Conservation (phyloP, 371 early-diverging fungal species). For the Actinomortierella wolfii region DNA sequence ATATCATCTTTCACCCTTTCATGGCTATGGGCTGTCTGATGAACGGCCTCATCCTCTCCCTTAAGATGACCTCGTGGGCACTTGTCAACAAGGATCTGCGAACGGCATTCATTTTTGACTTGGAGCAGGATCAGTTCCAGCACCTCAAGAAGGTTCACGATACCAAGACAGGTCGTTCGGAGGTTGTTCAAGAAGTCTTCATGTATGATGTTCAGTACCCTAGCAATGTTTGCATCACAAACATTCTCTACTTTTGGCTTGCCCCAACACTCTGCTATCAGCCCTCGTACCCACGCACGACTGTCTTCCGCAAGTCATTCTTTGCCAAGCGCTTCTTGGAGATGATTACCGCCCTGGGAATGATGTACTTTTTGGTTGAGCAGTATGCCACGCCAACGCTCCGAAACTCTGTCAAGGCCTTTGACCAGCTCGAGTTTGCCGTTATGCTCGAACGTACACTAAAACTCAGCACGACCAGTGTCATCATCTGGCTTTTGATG, state of each 20-base stretch:
- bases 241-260: slow-evolving; percentile 79
- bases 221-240: slow-evolving; percentile 67
- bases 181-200: slow-evolving; percentile 44
- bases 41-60: slow-evolving; percentile 64
- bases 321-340: slow-evolving; percentile 82
- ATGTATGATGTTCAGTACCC: slow-evolving; percentile 71
- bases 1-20: slow-evolving; percentile 74
- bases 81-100: slow-evolving; percentile 75
- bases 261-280: slow-evolving; percentile 93
- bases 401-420: slow-evolving; percentile 75
- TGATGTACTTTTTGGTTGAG: slow-evolving; percentile 82
- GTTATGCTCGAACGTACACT: slow-evolving; percentile 83
- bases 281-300: slow-evolving; percentile 80
- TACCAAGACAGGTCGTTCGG: slow-evolving; percentile 27
- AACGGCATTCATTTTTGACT: slow-evolving; percentile 45
- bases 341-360: slow-evolving; percentile 61
- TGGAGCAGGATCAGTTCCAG: slow-evolving; percentile 15
- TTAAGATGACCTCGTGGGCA: slow-evolving; percentile 83
- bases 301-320: slow-evolving; percentile 71
- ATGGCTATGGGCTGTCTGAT: slow-evolving; percentile 67
- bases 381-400: slow-evolving; percentile 90
- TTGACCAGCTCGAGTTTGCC: slow-evolving; percentile 68
- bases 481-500: slow-evolving; percentile 87
- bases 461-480: slow-evolving; percentile 81
- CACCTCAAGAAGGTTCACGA: slow-evolving; percentile 26